Evolutionary conservation across 495 filamentous ascomycete species (phyloP).

Genomic region (Talaromyces stipitatus): DNA sequence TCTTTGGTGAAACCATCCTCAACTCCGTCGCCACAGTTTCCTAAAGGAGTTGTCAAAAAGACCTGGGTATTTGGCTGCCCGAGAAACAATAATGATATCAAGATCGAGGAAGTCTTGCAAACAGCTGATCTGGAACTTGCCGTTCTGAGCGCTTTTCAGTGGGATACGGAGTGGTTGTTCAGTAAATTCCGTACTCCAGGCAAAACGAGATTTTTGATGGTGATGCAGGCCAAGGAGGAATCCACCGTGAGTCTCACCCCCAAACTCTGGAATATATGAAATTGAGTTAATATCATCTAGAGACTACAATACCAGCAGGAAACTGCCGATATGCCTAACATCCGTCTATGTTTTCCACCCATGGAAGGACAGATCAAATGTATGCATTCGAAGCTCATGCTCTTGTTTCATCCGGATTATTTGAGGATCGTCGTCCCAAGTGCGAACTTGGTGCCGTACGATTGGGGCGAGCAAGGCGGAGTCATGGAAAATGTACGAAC

Average conservation of each 20-base stretch:
- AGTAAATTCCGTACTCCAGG: conserved; percentile 45
- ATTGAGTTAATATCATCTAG: conserved; percentile 6
- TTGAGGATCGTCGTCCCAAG: conserved; percentile 72
- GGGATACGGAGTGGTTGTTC: conserved; percentile 70
- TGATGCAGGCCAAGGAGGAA: conserved; percentile 62
- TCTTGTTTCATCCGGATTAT: conserved; percentile 63
- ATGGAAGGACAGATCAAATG: conserved; percentile 56
- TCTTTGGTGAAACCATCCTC: conserved; percentile 10
- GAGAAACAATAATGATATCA: conserved; percentile 64
- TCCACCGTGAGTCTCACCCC: conserved; percentile 32
- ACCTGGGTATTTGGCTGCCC: conserved; percentile 59
- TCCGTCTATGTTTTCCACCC: conserved; percentile 72
- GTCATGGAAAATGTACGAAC: conserved; percentile 67
- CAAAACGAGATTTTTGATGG: conserved; percentile 51
- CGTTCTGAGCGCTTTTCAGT: conserved; percentile 79
- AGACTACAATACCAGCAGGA: conserved; percentile 36
- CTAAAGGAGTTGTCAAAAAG: conserved; percentile 68
- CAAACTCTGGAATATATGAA: background rate
- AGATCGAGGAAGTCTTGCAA: conserved; percentile 83
- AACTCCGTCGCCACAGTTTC: conserved; percentile 47
- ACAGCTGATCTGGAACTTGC: conserved; percentile 61
- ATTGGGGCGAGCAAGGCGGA: conserved; percentile 74
- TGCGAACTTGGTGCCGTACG: conserved; percentile 70
- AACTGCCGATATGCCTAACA: conserved; percentile 41
- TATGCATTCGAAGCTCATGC: conserved; percentile 89